phyloP scores from a whole-genome alignment of 73 alveolate genomes.

The Symbiodinium pilosum region DNA sequence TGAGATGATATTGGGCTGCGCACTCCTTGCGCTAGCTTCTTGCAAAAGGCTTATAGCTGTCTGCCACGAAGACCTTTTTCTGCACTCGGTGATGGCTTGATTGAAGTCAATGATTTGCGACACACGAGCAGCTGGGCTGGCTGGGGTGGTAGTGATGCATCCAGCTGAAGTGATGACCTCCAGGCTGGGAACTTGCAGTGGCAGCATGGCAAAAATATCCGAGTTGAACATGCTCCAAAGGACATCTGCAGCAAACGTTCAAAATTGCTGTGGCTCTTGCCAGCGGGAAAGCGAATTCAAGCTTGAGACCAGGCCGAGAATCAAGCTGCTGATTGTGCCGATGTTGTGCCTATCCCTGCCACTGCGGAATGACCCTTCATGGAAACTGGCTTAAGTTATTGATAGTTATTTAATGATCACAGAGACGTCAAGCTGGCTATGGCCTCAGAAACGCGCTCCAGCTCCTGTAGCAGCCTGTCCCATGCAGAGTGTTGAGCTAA shows the following conservation, averaged over 20 bases:
- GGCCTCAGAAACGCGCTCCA: slow-evolving; percentile 80
- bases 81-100: background rate
- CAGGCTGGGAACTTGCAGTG: background rate
- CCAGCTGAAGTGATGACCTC: background rate
- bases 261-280: no score
- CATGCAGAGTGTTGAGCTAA: no score
- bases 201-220: background rate
- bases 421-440: no score
- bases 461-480: slow-evolving; percentile 57
- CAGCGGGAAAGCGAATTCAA: no score
- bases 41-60: background rate
- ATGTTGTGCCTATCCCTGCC: no score
- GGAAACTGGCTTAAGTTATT: no score
- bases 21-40: background rate
- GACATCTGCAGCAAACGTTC: background rate
- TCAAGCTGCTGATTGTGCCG: no score
- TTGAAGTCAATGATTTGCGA: background rate
- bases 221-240: background rate
- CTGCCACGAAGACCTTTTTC: background rate
- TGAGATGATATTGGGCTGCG: background rate
- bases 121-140: no score
- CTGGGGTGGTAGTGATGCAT: no score
- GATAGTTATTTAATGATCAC: no score
- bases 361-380: no score
- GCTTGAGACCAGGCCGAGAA: no score